Percentiles rank a stretch among this genome's conserved stretches.
Evolutionary conservation across 2,329 filamentous ascomycete species (phyloP).

Genomic region (Ophiocordyceps sinensis): DNA sequence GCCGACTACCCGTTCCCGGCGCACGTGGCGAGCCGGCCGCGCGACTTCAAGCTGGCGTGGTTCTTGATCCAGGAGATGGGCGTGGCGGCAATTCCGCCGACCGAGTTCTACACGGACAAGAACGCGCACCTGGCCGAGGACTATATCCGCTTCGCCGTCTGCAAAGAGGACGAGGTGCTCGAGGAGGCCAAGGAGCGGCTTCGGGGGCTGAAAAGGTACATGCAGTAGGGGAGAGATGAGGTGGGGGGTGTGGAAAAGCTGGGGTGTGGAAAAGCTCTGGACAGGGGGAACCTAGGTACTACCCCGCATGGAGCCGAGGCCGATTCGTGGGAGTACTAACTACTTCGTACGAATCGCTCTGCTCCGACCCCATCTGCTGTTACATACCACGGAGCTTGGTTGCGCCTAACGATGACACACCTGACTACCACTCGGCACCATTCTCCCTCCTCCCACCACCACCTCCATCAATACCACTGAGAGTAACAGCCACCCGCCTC

Average conservation of each 20-base stretch:
- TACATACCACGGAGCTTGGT: too few relatives aligned
- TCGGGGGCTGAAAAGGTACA: conserved; percentile 59
- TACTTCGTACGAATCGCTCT: too few relatives aligned
- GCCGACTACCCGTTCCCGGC: conserved; percentile 75
- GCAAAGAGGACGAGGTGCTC: conserved; percentile 80
- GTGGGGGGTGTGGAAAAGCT: too few relatives aligned
- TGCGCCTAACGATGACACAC: not conserved
- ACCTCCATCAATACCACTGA: not conserved
- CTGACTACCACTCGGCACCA: not conserved
- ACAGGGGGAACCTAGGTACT: too few relatives aligned
- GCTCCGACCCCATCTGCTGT: too few relatives aligned
- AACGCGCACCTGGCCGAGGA: conserved; percentile 82
- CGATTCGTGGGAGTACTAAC: too few relatives aligned
- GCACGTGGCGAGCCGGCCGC: conserved; percentile 71
- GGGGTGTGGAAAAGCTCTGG: too few relatives aligned
- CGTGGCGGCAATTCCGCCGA: conserved; percentile 89
- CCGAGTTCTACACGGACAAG: conserved; percentile 83
- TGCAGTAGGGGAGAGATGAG: conserved; percentile 20
- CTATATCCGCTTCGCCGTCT: conserved; percentile 89
- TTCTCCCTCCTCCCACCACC: not conserved
- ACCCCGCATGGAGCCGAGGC: too few relatives aligned
- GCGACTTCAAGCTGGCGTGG: conserved; percentile 92
- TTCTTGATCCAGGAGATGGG: conserved; percentile 95
- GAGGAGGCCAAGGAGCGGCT: conserved; percentile 66
- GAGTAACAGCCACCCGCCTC: not conserved